phyloP scores from a whole-genome alignment of 345 rosid species.

The Rubroshorea leprosula region DNA sequence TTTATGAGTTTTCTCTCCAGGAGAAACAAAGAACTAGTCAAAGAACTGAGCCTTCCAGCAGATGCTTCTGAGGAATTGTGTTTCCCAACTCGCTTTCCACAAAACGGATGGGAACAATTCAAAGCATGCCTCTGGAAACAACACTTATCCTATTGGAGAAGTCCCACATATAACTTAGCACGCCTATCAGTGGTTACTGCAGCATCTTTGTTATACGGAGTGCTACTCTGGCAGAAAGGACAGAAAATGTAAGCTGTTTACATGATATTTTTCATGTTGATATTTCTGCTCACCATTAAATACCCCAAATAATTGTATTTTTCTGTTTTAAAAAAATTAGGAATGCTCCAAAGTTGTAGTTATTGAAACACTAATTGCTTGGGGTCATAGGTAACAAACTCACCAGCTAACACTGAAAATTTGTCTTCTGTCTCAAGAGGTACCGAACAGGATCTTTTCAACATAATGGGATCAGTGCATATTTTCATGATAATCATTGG shows the following conservation, averaged over 20 bases:
- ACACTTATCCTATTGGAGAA: constrained; percentile 56
- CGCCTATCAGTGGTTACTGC: constrained; percentile 26
- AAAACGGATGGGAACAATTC: constrained; percentile 41
- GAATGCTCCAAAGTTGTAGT: not conserved
- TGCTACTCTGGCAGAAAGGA: constrained; percentile 47
- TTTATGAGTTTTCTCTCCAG: not conserved
- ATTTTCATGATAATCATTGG: constrained; percentile 32
- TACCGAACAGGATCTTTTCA: constrained; percentile 44
- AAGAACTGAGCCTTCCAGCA: constrained; percentile 23
- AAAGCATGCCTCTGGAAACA: constrained; percentile 60
- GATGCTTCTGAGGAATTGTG: constrained; percentile 22
- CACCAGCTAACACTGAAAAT: not conserved
- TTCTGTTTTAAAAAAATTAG: not conserved
- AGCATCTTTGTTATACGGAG: constrained; percentile 32
- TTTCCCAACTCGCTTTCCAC: constrained; percentile 33
- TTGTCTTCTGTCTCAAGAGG: constrained; percentile 24
- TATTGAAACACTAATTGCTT: not conserved
- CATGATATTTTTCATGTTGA: not conserved
- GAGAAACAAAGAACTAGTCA: constrained; percentile 17
- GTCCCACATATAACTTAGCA: constrained; percentile 38
- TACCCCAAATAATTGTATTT: not conserved
- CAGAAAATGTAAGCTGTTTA: constrained; percentile 30
- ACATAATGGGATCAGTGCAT: constrained; percentile 41
- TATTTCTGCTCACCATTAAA: not conserved
- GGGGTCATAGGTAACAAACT: not conserved